Base-by-base conservation (phyloP, 2,329 filamentous ascomycete genomes). In the Botrytis byssoidea region DNA sequence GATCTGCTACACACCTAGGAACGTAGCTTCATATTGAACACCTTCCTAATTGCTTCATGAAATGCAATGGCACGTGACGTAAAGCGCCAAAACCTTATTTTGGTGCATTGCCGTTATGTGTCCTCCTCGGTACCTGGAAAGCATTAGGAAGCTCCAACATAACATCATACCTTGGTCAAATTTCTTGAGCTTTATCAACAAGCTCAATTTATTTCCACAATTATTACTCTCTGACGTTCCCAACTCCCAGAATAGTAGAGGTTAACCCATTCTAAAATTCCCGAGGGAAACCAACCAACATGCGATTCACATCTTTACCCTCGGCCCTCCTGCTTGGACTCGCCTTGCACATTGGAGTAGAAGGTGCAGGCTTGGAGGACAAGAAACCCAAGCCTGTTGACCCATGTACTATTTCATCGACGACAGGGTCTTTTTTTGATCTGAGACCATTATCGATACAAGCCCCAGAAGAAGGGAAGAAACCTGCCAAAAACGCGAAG, bases 401-500 rank as follows among this genome's bases (percentile, higher is more conserved):
- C 40, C 79, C 80, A 57, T 82, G 80, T 75, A 82, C 80, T 4
- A 75, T 80, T 35, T 76, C 77, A 25, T 80, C 78, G 35, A 61
- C 78, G 32, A 78, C 71, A 10, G 80, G 80, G 22, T 70, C 77
- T 18, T 82, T 82, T 74, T 82, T 80, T 71, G 81, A 82, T 70
- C 72, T 82, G 44, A 79, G 80, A 75, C 73, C 79, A 48, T 75
- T 81, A 35, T 77, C 79, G n/a, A 77, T 81, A 61, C 25, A 75
- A 46, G 76, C 76, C 18, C 74, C 75, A 4, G 73, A 77, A 64
- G 77, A 79, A 25, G 76, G 78, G 16, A 82, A 83, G 73, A 84
- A 84, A 75, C 80, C 82, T 59, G 80, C 81, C 64, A 86, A 91
- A 77, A 86, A 87, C 35, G 86, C 85, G 20, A 88, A 90, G 59